phyloP scores from a whole-genome alignment of 306 rosid genomes.

The Fagus sylvatica region DNA sequence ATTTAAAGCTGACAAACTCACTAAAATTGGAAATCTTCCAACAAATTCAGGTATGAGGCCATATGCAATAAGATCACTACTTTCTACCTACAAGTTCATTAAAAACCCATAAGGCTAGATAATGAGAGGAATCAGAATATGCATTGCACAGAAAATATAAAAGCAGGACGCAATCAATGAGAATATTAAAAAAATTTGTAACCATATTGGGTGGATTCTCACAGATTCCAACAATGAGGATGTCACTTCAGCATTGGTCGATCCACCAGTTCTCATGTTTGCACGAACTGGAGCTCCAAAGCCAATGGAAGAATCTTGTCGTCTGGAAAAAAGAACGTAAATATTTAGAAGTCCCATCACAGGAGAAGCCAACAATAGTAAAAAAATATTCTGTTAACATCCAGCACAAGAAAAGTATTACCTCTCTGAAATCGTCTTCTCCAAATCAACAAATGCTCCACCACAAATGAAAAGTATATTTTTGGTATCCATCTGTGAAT shows the following conservation, averaged over 20 bases:
- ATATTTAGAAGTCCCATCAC: not conserved
- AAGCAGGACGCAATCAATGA: not conserved
- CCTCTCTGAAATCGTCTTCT: constrained; percentile 77
- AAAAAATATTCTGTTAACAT: not conserved
- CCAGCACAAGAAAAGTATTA: constrained; percentile 21
- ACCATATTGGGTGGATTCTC: constrained; percentile 35
- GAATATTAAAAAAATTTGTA: constrained; percentile 12
- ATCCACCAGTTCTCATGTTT: constrained; percentile 49
- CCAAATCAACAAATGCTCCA: constrained; percentile 73
- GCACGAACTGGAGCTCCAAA: constrained; percentile 76
- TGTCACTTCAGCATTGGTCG: constrained; percentile 48
- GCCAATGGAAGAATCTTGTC: constrained; percentile 78
- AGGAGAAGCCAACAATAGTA: not conserved
- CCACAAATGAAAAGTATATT: constrained; percentile 75
- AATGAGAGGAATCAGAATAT: constrained; percentile 7
- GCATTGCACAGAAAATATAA: not conserved
- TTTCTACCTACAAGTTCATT: constrained; percentile 58
- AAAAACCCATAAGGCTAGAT: constrained; percentile 17
- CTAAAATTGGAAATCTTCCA: constrained; percentile 72
- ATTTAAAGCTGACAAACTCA: constrained; percentile 60
- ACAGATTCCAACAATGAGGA: constrained; percentile 69
- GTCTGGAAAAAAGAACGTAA: constrained; percentile 36
- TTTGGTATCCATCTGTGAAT: constrained; percentile 59
- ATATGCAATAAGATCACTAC: constrained; percentile 64
- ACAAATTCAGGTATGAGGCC: constrained; percentile 78